These are phyloP conservation scores for Chernovozyma sophiae-reginae DNA, from an alignment of 1,139 yeast genomes.

Conservation along the genomic window DNA sequence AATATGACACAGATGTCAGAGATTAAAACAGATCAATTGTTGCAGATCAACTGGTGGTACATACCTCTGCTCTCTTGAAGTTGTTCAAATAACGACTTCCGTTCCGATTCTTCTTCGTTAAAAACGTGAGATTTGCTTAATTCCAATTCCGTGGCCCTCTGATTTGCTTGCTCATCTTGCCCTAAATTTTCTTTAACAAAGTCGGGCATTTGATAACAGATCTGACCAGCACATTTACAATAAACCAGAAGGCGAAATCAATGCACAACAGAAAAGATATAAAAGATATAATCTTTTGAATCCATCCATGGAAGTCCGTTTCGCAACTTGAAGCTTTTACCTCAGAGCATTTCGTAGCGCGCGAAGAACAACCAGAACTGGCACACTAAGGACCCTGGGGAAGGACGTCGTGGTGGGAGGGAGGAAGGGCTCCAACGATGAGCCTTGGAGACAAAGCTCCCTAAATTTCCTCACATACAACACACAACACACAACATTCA, in stretches of 20 bases:
- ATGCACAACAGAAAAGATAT: too few relatives aligned
- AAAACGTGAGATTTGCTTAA: conserved; percentile 1
- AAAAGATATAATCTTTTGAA: too few relatives aligned
- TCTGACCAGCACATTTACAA: not conserved
- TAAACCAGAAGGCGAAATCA: not conserved
- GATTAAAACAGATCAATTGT: not conserved
- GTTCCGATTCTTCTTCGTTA: conserved; percentile 4
- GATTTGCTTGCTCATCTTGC: not conserved
- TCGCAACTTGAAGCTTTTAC: too few relatives aligned
- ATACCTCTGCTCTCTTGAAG: conserved; percentile 30
- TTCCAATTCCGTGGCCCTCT: not conserved
- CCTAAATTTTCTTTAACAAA: conserved; percentile 9
- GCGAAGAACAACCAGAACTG: too few relatives aligned
- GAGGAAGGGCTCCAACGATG: too few relatives aligned
- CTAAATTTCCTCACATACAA: too few relatives aligned
- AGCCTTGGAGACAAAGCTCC: too few relatives aligned
- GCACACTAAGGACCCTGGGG: too few relatives aligned
- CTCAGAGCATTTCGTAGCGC: too few relatives aligned
- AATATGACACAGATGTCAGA: not conserved
- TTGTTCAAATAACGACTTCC: conserved; percentile 36
- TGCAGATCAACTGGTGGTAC: conserved; percentile 14
- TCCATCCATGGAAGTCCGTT: too few relatives aligned
- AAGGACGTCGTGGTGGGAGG: too few relatives aligned
- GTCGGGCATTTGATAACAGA: conserved; percentile 8
- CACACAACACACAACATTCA: too few relatives aligned